Evolutionary conservation across 1,284 basidiomycete genomes (phyloP).

Genomic region (Neonothopanus nambi): DNA sequence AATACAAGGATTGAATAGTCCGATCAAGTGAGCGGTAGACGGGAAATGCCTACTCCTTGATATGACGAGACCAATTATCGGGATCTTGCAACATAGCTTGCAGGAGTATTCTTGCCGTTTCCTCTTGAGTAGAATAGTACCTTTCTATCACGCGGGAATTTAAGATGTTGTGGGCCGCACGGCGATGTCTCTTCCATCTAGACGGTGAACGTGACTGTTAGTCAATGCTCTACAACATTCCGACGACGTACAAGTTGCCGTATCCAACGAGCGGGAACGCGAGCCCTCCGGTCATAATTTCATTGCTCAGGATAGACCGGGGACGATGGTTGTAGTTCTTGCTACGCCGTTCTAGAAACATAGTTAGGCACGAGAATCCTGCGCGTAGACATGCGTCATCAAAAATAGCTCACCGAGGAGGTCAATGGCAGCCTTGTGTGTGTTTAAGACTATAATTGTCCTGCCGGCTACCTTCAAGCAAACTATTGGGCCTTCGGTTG

Average conservation of each 20-base stretch:
- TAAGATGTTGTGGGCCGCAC: conserved; percentile 1
- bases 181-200: conserved; percentile 10
- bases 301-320: conserved; percentile 5
- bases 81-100: background rate
- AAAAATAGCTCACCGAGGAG: background rate
- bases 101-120: background rate
- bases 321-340: conserved; percentile 7
- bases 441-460: conserved; percentile 6
- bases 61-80: background rate
- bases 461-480: conserved; percentile 1
- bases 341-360: conserved; percentile 1
- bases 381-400: background rate
- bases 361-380: background rate
- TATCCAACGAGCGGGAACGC: conserved; percentile 3
- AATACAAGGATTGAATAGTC: background rate
- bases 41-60: background rate
- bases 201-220: background rate
- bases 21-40: background rate
- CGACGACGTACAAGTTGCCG: background rate
- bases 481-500: conserved; percentile 4
- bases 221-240: background rate
- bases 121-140: conserved; percentile 1
- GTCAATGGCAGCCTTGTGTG: conserved; percentile 7
- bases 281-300: conserved; percentile 8
- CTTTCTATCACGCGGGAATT: background rate